Percentiles rank a stretch among this genome's conserved stretches.
Conservation (phyloP, 129 eudicot genomes). For the Heracleum sosnowskyi region DNA sequence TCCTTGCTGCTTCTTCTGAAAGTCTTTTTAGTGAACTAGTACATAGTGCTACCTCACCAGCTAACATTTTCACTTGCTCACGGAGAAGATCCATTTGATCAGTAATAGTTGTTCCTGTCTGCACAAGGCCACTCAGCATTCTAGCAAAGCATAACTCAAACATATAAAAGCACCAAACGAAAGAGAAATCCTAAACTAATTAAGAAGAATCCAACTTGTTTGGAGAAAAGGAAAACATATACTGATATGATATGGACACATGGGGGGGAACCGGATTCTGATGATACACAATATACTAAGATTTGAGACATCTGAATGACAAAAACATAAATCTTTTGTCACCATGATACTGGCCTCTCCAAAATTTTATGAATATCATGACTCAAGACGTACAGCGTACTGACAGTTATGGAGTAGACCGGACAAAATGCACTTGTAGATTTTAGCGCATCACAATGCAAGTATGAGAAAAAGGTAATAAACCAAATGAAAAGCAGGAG, state of each 20-base stretch:
- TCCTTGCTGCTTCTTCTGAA: constrained; percentile 56
- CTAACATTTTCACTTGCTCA: constrained; percentile 79
- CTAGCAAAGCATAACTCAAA: constrained; percentile 4
- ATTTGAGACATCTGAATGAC: neutral
- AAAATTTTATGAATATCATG: neutral
- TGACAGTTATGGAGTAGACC: neutral
- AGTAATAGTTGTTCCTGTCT: constrained; percentile 68
- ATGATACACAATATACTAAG: neutral
- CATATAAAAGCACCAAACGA: neutral
- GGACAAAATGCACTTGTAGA: neutral
- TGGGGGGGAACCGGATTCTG: neutral
- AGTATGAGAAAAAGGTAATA: neutral
- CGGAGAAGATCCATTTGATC: constrained; percentile 79
- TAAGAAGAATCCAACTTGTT: neutral
- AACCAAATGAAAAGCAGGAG: neutral
- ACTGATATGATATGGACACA: neutral
- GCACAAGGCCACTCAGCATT: constrained; percentile 18
- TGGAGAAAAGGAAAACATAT: neutral
- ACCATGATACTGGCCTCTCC: neutral
- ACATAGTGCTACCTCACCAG: constrained; percentile 79
- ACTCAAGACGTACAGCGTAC: neutral
- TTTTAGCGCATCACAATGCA: neutral
- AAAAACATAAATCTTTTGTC: neutral
- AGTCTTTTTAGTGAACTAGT: constrained; percentile 72
- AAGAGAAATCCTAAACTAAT: neutral